phyloP scores from a whole-genome alignment of 345 rosid species.

The Eutrema yunnanense region DNA sequence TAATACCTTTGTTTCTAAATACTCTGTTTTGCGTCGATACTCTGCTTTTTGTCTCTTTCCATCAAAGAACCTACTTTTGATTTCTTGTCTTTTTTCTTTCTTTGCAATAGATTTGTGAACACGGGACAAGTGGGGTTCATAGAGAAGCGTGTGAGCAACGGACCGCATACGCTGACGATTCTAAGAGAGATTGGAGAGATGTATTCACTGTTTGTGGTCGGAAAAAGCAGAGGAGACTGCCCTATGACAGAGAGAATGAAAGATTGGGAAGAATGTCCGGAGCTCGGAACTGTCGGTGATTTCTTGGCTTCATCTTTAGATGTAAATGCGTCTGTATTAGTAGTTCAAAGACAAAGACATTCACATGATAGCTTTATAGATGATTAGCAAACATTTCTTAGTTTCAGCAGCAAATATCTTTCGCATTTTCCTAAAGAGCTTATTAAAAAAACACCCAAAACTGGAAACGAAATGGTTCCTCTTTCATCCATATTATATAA shows the following conservation, averaged over 20 bases:
- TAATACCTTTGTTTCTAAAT: not conserved
- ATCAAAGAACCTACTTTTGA: not conserved
- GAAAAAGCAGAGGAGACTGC: slow-evolving; percentile 48
- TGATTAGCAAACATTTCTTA: slow-evolving; percentile 18
- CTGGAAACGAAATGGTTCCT: not conserved
- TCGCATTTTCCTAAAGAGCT: not conserved
- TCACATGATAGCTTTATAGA: slow-evolving; percentile 22
- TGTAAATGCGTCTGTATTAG: slow-evolving; percentile 53
- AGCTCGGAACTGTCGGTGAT: slow-evolving; percentile 69
- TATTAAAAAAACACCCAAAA: not conserved
- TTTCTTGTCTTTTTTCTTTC: no score
- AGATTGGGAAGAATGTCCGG: slow-evolving; percentile 96
- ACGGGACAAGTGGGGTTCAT: slow-evolving; percentile 51
- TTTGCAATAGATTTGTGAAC: slow-evolving; percentile 40
- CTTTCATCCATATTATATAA: no score
- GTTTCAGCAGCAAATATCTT: not conserved
- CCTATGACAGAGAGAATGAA: slow-evolving; percentile 56
- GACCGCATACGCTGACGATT: slow-evolving; percentile 38
- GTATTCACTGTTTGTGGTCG: slow-evolving; percentile 61
- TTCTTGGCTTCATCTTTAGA: slow-evolving; percentile 58
- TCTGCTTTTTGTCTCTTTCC: not conserved
- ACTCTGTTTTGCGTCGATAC: not conserved
- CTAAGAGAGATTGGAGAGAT: slow-evolving; percentile 45
- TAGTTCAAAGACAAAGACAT: slow-evolving; percentile 59
- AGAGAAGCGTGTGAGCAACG: slow-evolving; percentile 45